A percentile compares a stretch with the other conserved stretches of the same genome.
Conservation (phyloP, 805 yeast species). For the Ogataea paraovalis region DNA sequence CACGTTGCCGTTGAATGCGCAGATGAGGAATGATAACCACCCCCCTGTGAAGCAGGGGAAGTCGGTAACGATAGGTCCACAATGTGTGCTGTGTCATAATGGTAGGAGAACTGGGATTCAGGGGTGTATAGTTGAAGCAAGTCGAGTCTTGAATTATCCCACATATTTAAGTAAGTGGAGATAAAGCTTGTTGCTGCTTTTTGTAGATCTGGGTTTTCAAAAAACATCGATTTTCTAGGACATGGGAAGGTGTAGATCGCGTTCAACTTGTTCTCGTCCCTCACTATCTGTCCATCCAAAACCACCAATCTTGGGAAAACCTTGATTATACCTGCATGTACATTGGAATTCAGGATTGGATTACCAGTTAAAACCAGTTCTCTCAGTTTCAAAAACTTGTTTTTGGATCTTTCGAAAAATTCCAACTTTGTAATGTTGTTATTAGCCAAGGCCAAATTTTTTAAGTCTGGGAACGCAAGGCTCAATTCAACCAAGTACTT, state of each 20-base stretch:
- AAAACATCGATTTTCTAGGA: conserved; percentile 61
- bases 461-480: conserved; percentile 66
- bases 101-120: conserved; percentile 80
- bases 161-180: conserved; percentile 66
- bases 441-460: conserved; percentile 75
- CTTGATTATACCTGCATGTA: conserved; percentile 59
- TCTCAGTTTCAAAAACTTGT: conserved; percentile 66
- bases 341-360: conserved; percentile 51
- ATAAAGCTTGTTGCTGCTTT: conserved; percentile 72
- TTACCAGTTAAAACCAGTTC: conserved; percentile 79
- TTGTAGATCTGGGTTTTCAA: conserved; percentile 72
- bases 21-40: conserved; percentile 9
- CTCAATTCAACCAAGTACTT: conserved; percentile 59
- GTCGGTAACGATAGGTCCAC: conserved; percentile 14
- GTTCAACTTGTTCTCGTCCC: conserved; percentile 64
- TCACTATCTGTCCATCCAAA: conserved; percentile 70
- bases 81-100: conserved; percentile 62
- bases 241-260: conserved; percentile 54
- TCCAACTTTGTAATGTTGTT: conserved; percentile 61
- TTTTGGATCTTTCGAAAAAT: conserved; percentile 68
- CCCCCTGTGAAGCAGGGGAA: neutral
- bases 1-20: conserved; percentile 33
- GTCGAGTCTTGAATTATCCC: conserved; percentile 77
- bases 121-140: conserved; percentile 71
- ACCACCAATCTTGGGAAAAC: conserved; percentile 77